Percentiles rank a stretch among this genome's conserved stretches.
phyloP scores from a whole-genome alignment of 2,329 filamentous ascomycete species.

The Westerdykella aurantiaca region DNA sequence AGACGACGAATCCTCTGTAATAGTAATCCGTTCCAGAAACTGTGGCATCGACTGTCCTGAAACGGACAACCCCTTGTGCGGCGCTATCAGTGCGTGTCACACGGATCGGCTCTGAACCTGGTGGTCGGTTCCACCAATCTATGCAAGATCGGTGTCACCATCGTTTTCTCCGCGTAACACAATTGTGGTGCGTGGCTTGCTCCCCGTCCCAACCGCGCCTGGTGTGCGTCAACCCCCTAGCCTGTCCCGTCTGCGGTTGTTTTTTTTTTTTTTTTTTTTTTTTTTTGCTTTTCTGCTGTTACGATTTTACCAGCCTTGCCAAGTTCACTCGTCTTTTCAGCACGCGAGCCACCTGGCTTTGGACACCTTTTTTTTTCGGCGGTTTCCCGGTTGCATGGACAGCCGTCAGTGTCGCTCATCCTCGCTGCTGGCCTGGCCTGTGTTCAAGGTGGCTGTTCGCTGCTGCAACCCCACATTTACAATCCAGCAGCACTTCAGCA shows the following conservation, averaged over 20 bases:
- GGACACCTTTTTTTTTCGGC: too few relatives aligned
- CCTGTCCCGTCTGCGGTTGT: constrained; percentile 13
- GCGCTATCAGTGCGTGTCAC: constrained; percentile 20
- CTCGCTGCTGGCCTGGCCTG: too few relatives aligned
- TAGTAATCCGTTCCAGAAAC: too few relatives aligned
- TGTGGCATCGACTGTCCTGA: constrained; percentile 2
- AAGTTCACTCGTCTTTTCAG: constrained; percentile 22
- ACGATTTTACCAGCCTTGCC: constrained; percentile 6
- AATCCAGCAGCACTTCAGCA: too few relatives aligned
- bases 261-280: background rate
- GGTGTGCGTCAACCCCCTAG: constrained; percentile 28
- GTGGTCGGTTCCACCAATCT: constrained; percentile 28
- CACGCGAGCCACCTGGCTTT: constrained; percentile 18
- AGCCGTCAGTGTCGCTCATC: too few relatives aligned
- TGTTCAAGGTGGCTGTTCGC: too few relatives aligned
- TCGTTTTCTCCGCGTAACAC: constrained; percentile 20
- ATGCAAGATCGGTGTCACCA: constrained; percentile 34
- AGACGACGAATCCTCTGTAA: too few relatives aligned
- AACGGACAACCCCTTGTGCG: constrained; percentile 10
- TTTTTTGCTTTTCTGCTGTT: too few relatives aligned
- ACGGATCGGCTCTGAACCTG: constrained; percentile 32
- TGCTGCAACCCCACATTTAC: too few relatives aligned
- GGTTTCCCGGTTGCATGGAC: too few relatives aligned
- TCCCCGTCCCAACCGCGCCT: constrained; percentile 15
- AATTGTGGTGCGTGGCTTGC: constrained; percentile 27